A percentile compares a stretch with the other conserved stretches of the same genome.
Conservation (phyloP, 1,284 basidiomycete genomes). For the Ceratobasidium sp. region DNA sequence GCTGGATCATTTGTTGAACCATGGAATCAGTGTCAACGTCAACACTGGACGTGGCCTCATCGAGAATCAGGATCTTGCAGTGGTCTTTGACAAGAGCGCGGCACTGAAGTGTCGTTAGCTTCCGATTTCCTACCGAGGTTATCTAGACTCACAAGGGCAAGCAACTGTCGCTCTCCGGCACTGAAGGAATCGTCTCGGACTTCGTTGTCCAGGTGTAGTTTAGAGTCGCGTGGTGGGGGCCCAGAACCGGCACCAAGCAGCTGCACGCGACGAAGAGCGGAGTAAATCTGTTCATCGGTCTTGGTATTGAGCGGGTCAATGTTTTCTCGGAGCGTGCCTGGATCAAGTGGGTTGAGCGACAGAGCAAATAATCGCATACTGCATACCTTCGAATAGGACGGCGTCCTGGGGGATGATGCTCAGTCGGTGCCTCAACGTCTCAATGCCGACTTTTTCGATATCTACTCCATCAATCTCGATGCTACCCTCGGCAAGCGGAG, state of each 20-base stretch:
- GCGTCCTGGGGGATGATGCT: slow-evolving; percentile 80
- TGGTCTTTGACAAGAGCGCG: slow-evolving; percentile 44
- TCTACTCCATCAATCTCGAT: slow-evolving; percentile 65
- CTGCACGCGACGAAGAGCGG: slow-evolving; percentile 68
- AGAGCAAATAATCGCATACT: background rate
- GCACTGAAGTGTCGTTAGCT: slow-evolving; percentile 68
- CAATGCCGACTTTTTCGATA: slow-evolving; percentile 66
- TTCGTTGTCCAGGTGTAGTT: slow-evolving; percentile 65
- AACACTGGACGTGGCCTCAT: slow-evolving; percentile 85
- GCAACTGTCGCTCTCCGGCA: slow-evolving; percentile 80
- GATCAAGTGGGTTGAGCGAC: slow-evolving; percentile 50
- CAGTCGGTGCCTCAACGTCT: slow-evolving; percentile 63
- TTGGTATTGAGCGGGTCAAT: slow-evolving; percentile 69
- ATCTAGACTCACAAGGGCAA: slow-evolving; percentile 67
- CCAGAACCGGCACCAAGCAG: slow-evolving; percentile 55
- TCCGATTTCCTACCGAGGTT: slow-evolving; percentile 77
- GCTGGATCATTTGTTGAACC: slow-evolving; percentile 77
- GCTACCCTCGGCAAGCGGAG: slow-evolving; percentile 69
- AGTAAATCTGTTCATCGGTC: slow-evolving; percentile 66
- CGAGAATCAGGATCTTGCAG: slow-evolving; percentile 54
- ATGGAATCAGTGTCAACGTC: slow-evolving; percentile 85
- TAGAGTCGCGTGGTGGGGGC: slow-evolving; percentile 27
- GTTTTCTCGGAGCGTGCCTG: slow-evolving; percentile 73
- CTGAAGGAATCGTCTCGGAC: slow-evolving; percentile 79
- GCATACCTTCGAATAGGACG: slow-evolving; percentile 61